Conservation (phyloP, 2,329 filamentous ascomycete species). For the Pyrenochaeta sp. region DNA sequence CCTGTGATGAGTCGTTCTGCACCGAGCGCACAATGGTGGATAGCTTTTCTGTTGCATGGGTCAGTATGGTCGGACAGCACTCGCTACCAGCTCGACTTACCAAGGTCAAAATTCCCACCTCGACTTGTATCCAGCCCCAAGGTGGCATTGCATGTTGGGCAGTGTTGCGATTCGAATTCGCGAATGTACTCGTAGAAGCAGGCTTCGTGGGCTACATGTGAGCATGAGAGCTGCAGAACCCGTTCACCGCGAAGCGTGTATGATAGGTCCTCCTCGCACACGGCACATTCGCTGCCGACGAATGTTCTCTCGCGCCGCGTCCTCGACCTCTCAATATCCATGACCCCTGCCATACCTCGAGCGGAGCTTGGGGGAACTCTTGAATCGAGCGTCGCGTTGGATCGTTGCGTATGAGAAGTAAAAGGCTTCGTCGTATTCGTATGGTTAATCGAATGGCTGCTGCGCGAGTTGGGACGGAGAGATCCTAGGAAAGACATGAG, state of each 20-base stretch:
- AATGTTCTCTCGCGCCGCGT: slow-evolving; percentile 91
- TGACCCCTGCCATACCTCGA: slow-evolving; percentile 67
- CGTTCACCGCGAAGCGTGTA: slow-evolving; percentile 93
- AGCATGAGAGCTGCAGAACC: slow-evolving; percentile 93
- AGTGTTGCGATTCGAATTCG: slow-evolving; percentile 92
- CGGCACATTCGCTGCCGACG: slow-evolving; percentile 91
- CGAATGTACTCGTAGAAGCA: slow-evolving; percentile 99
- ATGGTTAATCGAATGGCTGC: slow-evolving; percentile 31
- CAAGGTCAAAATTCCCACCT: slow-evolving; percentile 90
- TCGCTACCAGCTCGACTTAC: slow-evolving; percentile 59
- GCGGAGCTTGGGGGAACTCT: slow-evolving; percentile 42
- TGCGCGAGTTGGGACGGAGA: slow-evolving; percentile 49
- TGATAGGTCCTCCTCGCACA: slow-evolving; percentile 95
- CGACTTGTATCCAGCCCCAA: slow-evolving; percentile 91
- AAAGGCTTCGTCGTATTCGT: slow-evolving; percentile 27
- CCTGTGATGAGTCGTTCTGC: slow-evolving; percentile 66
- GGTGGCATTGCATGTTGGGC: slow-evolving; percentile 91
- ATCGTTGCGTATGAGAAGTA: slow-evolving; percentile 30
- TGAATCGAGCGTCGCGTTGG: slow-evolving; percentile 36
- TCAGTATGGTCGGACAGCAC: slow-evolving; percentile 23
- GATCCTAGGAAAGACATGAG: slow-evolving; percentile 53
- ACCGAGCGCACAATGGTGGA: slow-evolving; percentile 90
- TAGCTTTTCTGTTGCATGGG: slow-evolving; percentile 78
- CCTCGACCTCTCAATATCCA: slow-evolving; percentile 79
- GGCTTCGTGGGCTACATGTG: slow-evolving; percentile 96